Evolutionary conservation across 176 grass and related monocot genomes (phyloP).

Genomic region (Themeda triandra): DNA sequence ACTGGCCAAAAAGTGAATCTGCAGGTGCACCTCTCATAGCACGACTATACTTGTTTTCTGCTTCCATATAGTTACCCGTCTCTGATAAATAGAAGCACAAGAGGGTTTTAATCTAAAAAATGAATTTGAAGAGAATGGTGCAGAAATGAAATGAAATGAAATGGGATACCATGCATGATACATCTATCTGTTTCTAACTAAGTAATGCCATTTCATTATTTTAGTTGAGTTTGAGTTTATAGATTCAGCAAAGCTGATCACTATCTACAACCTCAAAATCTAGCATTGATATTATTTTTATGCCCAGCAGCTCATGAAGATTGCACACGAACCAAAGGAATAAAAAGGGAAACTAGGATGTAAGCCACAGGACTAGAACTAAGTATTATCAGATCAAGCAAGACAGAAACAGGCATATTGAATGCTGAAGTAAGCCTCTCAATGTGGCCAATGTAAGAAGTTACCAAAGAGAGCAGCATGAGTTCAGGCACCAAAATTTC

Average conservation of each 20-base stretch:
- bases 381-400: not conserved
- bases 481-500: not conserved
- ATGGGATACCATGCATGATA: not conserved
- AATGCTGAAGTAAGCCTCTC: not conserved
- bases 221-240: not conserved
- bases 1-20: constrained; percentile 87
- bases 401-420: not conserved
- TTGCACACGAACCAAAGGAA: not conserved
- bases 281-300: not conserved
- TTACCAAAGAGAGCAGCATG: not conserved
- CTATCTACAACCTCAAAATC: not conserved
- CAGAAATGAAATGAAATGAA: constrained; percentile 14
- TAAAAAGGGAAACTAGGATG: not conserved
- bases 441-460: not conserved
- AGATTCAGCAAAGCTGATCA: not conserved
- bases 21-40: constrained; percentile 85
- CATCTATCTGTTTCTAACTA: not conserved
- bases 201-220: not conserved
- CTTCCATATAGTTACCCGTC: constrained; percentile 36
- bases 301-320: not conserved
- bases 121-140: not conserved
- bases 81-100: constrained; percentile 47
- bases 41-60: constrained; percentile 64
- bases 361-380: not conserved
- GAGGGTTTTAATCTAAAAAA: not conserved